Evolutionary conservation across 2,329 filamentous ascomycete species (phyloP).

Genomic region (Fusarium udum): DNA sequence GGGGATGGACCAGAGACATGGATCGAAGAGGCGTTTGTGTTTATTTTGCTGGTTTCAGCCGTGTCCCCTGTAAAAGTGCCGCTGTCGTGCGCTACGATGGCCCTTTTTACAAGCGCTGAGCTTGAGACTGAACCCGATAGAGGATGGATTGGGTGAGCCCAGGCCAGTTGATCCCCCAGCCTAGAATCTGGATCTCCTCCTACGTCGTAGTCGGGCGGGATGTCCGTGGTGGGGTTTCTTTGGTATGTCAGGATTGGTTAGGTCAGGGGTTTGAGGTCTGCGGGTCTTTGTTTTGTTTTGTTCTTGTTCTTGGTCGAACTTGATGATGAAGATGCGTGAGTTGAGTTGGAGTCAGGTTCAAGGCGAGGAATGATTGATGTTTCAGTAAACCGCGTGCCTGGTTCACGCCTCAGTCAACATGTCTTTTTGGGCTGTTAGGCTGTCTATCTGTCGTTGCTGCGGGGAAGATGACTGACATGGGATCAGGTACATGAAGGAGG

Average conservation of each 20-base stretch:
- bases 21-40: constrained; percentile 25
- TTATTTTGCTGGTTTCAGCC: constrained; percentile 34
- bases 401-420: constrained; percentile 3
- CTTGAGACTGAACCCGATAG: neutral
- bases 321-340: constrained; percentile 3
- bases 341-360: neutral
- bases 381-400: constrained; percentile 26
- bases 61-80: constrained; percentile 22
- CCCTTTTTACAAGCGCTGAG: constrained; percentile 10
- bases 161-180: constrained; percentile 30
- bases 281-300: constrained; percentile 19
- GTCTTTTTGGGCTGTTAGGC: neutral
- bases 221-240: constrained; percentile 33
- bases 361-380: constrained; percentile 29
- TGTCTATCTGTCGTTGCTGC: constrained; percentile 13
- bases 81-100: constrained; percentile 10
- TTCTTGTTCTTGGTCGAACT: neutral
- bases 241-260: constrained; percentile 24
- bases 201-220: constrained; percentile 33
- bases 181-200: constrained; percentile 18
- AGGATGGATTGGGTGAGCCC: constrained; percentile 5
- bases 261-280: constrained; percentile 31
- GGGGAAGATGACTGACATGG: constrained; percentile 28
- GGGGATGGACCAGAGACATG: neutral
- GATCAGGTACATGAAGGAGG: constrained; percentile 10